Evolutionary conservation across 1,139 yeast genomes (phyloP).

Genomic region (Taiozyma sp.): DNA sequence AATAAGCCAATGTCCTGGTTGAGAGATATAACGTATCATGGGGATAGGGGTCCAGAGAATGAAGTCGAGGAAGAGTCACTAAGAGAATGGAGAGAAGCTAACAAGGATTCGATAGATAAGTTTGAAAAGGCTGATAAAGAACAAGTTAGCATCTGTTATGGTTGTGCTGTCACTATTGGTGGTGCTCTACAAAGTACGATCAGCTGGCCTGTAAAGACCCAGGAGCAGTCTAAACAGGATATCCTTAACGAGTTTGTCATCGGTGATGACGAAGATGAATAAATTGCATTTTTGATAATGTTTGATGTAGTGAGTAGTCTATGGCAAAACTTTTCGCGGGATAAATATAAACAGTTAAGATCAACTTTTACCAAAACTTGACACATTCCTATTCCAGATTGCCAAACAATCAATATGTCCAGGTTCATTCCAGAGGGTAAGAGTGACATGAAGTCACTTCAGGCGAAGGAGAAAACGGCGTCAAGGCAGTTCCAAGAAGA

Average conservation of each 20-base stretch:
- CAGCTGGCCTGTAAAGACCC: constrained; percentile 47
- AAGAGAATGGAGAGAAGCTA: constrained; percentile 29
- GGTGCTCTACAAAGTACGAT: constrained; percentile 40
- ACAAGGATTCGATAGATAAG: constrained; percentile 4
- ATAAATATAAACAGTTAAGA: not conserved
- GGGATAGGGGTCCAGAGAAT: constrained; percentile 45
- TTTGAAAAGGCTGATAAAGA: constrained; percentile 14
- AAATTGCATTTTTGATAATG: not conserved
- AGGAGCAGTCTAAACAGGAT: constrained; percentile 28
- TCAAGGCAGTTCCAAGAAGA: constrained; percentile 14
- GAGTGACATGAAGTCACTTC: constrained; percentile 18
- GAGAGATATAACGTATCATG: constrained; percentile 63
- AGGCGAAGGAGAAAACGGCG: constrained; percentile 14
- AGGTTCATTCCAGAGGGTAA: constrained; percentile 24
- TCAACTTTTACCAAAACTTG: not conserved
- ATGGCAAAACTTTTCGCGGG: not conserved
- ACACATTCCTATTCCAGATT: not conserved
- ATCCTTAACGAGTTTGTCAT: constrained; percentile 49
- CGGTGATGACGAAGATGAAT: constrained; percentile 31
- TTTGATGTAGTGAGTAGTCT: not conserved
- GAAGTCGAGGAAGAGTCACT: constrained; percentile 43
- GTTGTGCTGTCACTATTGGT: constrained; percentile 62
- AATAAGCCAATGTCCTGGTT: constrained; percentile 68
- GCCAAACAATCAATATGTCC: constrained; percentile 14
- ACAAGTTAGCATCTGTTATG: constrained; percentile 56